Evolutionary conservation across 208 protist genomes (phyloP), one percentile per base, ranked within the genome.

Genomic region (Tritrichomonas foetus): DNA sequence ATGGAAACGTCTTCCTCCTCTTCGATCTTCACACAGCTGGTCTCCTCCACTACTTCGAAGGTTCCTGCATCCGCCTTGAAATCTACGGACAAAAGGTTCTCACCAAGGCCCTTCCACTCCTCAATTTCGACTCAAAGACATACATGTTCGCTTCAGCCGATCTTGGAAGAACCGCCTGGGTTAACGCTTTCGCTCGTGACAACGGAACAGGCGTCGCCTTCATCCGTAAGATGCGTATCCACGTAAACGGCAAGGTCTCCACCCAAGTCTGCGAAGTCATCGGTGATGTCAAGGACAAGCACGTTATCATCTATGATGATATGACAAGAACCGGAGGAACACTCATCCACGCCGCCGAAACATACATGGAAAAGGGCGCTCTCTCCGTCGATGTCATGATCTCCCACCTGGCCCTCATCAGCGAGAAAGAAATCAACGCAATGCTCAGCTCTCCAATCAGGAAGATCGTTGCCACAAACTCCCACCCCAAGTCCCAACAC

Each of bases 1-100:
- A 89, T 57, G 78, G 78, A n/a, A 89, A 89, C 16, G 78, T 89
- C 30, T 89, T 89, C 47, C 78, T 89, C 57, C 22, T 89, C 8
- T 89, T 89, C 47, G 78, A 89, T 89, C 78, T 89, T 57, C 78
- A 89, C 27, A 89, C 78, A 57, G 78, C 78, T 57, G 78, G 78
- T 16, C 78, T 89, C 39, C 78, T 89, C 30, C 78, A 89, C 47
- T 89, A 89, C 30, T 89, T 89, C 30, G 78, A 89, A 57, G 78
- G 78, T 20, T 47, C 78, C 3, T 89, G 78, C 47, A n/a, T 89
- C 3, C 25, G 47, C 8, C 47, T 89, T 11, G 78, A 89, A 36
- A 16, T 89, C 47, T 89, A 89, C 30, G 78, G 78, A 22, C 78
- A 89, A 39, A 89, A 89, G 44, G 41, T 20, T 57, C 47, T 89